Base-by-base conservation (phyloP, 2,329 filamentous ascomycete species). In the Xylariaceae sp. region DNA sequence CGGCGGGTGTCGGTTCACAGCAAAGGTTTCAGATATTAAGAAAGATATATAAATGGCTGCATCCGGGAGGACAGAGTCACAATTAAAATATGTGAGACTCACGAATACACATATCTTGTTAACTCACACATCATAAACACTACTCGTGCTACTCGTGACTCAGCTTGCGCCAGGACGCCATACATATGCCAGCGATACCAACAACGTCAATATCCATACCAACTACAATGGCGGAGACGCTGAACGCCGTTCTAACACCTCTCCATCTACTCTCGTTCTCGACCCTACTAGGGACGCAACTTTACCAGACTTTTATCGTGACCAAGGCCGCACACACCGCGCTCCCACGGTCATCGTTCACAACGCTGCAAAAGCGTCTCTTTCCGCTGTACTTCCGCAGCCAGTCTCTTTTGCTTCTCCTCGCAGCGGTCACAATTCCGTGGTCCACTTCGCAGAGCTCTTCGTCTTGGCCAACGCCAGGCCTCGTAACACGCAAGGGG, bases 381-480 rank as follows among this genome's bases (percentile, higher is more conserved):
- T 73, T 72, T 34, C 69, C 68, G 0, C 42, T 69, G 14, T 72
- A 71, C 50, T 73, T 72, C 46, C 58, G 57, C 14, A 52, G 49
- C 4, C 69, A 72, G 45, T 52, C 66, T 0, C 7, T 63, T 1
- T 52, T 71, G 2, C 46, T 71, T 2, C 16, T 70, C 3, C 40
- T 68, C 21, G 59, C 65, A 0, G 63, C 61, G 1, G 43, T 52
- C 12, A 69, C 69, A 0, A 53, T 67, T 3, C 67, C 68, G 0
- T n/a, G n/a, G n/a, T n/a, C n/a, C n/a, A n/a, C n/a, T n/a, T n/a
- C n/a, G n/a, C n/a, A n/a, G n/a, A n/a, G n/a, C n/a, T n/a, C n/a
- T n/a, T n/a, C n/a, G n/a, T 59, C 65, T 0, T 48, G 51, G 3
- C 65, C 67, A 1, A 57, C 58, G 0, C 10, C 60, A 2, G 63